Base-by-base conservation (phyloP, 2,329 filamentous ascomycete genomes). In the Aspergillus fijiensis region DNA sequence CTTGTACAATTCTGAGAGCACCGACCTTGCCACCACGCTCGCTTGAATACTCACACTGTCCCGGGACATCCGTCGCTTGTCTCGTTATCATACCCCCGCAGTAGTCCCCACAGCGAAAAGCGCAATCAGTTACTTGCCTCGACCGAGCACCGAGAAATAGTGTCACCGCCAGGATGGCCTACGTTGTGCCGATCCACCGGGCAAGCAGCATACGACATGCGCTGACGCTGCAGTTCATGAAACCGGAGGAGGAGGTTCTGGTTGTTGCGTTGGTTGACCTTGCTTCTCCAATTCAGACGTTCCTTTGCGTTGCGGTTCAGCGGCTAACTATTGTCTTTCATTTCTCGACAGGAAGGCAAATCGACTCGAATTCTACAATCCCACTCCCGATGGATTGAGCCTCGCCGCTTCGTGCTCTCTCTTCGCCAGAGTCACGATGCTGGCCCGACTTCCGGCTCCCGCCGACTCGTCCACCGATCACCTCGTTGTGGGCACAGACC, bases 131-230 rank as follows among this genome's bases (percentile, higher is more conserved):
- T 45, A 16, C 14, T 42, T 16, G 5, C 14, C 14, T 42, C 35
- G 35, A 42, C 14, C 14, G 35, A 42, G 7, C 48, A 16, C 9
- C 23, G 35, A 42, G 12, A 16, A 16, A 42, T 52, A 39, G 5
- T 10, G n/a, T n/a, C 12, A 14, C 10, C 14, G 47, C 21, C 57
- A 70, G 55, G 61, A 99, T 99, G 95, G 90, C 95, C 55, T 99
- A 98, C 76, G 82, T 99, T 70, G 92, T 92, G 63, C 93, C 95
- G 45, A 95, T 99, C 59, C 95, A 99, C 76, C 85, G 88, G 69
- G 90, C 95, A 25, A 97, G 91, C 75, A 96, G 92, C 80, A 88
- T 97, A 65, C 88, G 93, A 58, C 90, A 96, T 84, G 94, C 93
- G 14, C 76, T 98, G 66, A 91, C 89, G 72, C 84, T 94, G 62